A percentile compares a stretch with the other conserved stretches of the same genome.
Evolutionary conservation across 345 rosid species (phyloP).

Genomic region (Garcia nutans): DNA sequence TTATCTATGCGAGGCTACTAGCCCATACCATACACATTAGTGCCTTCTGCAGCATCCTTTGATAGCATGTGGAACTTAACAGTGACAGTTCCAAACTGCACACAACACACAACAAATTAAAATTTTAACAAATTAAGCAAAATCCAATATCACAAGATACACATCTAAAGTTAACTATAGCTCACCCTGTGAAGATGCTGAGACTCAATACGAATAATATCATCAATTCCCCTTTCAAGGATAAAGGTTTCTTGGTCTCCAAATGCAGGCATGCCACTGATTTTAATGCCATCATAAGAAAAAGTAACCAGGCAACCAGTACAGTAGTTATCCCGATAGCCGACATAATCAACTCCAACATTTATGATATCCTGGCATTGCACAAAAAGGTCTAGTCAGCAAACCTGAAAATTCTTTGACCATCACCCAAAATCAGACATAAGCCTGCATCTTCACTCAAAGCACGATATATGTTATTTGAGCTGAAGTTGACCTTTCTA

Average conservation of each 20-base stretch:
- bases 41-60: slow-evolving; percentile 41
- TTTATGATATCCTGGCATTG: slow-evolving; percentile 52
- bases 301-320: slow-evolving; percentile 51
- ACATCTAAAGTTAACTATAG: neutral
- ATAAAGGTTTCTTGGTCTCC: slow-evolving; percentile 39
- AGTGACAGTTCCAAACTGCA: slow-evolving; percentile 56
- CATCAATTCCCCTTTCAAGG: slow-evolving; percentile 64
- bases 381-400: slow-evolving; percentile 25
- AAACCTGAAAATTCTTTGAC: slow-evolving; percentile 9
- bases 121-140: neutral
- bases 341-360: slow-evolving; percentile 57
- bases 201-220: slow-evolving; percentile 58
- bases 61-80: slow-evolving; percentile 51
- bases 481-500: slow-evolving; percentile 1
- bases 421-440: neutral
- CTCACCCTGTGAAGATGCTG: slow-evolving; percentile 71
- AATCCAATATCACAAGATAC: neutral
- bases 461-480: neutral
- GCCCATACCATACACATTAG: slow-evolving; percentile 45
- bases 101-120: slow-evolving; percentile 16
- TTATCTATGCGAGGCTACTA: slow-evolving; percentile 15
- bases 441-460: slow-evolving; percentile 7
- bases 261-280: slow-evolving; percentile 38
- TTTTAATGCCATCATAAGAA: slow-evolving; percentile 52
- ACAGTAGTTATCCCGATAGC: slow-evolving; percentile 42